phyloP scores from a whole-genome alignment of 345 rosid species.

The Syzygium jambos region DNA sequence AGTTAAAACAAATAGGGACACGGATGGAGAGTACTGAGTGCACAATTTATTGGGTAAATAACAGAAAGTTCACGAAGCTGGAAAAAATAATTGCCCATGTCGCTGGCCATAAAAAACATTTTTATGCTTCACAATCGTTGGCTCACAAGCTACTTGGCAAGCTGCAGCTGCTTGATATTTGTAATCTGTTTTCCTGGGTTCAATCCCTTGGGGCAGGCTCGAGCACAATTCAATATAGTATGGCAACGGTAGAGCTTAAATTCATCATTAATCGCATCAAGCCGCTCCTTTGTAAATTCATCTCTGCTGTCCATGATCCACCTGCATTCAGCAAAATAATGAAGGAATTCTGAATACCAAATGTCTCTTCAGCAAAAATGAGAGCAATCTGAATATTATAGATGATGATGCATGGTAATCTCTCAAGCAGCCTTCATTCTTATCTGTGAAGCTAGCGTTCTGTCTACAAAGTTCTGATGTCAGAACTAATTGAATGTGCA shows the following conservation, averaged over 20 bases:
- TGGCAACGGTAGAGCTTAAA: conserved; percentile 96
- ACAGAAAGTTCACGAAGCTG: background rate
- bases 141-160: conserved; percentile 3
- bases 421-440: background rate
- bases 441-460: background rate
- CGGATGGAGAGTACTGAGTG: background rate
- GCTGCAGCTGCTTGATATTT: conserved; percentile 76
- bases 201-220: conserved; percentile 96
- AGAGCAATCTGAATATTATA: background rate
- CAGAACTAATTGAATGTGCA: background rate
- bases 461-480: background rate
- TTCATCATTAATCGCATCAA: conserved; percentile 81
- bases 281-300: conserved; percentile 77
- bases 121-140: background rate
- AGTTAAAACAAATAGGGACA: background rate
- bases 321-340: conserved; percentile 31
- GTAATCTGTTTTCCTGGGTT: conserved; percentile 89
- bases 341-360: background rate
- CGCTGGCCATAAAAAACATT: background rate
- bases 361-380: background rate
- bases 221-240: conserved; percentile 91
- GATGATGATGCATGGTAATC: background rate
- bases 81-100: background rate
- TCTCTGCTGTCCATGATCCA: conserved; percentile 98
- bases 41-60: background rate